Evolutionary conservation across 2,329 filamentous ascomycete species (phyloP).

Genomic region (Penicillium sp.): DNA sequence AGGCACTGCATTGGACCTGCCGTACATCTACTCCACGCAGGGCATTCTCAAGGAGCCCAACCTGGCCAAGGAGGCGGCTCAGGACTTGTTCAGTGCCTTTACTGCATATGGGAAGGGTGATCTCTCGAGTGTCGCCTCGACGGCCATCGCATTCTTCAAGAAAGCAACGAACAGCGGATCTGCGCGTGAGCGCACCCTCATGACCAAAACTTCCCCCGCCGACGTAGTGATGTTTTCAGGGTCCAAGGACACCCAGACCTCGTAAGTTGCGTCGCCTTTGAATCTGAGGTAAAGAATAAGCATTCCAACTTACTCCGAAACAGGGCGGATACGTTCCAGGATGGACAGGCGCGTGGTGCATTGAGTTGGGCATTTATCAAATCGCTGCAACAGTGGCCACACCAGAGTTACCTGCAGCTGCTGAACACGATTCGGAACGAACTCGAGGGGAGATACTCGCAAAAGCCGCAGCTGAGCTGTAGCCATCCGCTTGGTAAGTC

Average conservation of each 20-base stretch:
- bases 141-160: constrained; percentile 81
- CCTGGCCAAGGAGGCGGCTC: constrained; percentile 63
- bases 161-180: constrained; percentile 76
- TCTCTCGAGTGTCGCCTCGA: constrained; percentile 71
- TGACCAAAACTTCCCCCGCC: constrained; percentile 88
- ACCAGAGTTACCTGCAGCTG: constrained; percentile 91
- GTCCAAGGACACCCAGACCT: constrained; percentile 89
- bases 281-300: background rate
- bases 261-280: constrained; percentile 27
- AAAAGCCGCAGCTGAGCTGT: constrained; percentile 94
- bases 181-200: constrained; percentile 71
- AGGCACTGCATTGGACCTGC: constrained; percentile 62
- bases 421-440: constrained; percentile 92
- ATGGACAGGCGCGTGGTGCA: constrained; percentile 83
- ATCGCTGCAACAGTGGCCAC: constrained; percentile 79
- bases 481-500: constrained; percentile 88
- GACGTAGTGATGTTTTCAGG: constrained; percentile 98
- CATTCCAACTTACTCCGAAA: background rate
- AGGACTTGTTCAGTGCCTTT: constrained; percentile 62
- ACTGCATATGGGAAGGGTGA: constrained; percentile 78
- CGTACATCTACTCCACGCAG: constrained; percentile 65
- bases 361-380: constrained; percentile 97
- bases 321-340: constrained; percentile 87
- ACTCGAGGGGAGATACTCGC: constrained; percentile 78
- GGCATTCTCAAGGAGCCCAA: constrained; percentile 66